These are phyloP conservation scores for Benincasa hispida DNA, from an alignment of 306 rosid genomes.

Conservation along the genomic window DNA sequence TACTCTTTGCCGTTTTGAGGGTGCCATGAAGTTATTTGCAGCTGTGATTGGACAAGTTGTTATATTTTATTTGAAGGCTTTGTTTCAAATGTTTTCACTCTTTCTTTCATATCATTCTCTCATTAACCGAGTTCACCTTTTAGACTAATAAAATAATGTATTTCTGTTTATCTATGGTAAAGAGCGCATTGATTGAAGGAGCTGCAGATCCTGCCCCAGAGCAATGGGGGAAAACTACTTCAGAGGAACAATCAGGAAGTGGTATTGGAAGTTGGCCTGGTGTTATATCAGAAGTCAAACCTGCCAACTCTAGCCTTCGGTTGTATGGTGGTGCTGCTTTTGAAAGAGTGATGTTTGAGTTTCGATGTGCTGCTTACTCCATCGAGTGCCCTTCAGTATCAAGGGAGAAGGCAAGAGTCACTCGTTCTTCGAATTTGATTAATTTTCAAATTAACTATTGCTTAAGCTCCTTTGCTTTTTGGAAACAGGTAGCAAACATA, in stretches of 20 bases:
- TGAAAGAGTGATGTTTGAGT: conserved; percentile 94
- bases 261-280: conserved; percentile 93
- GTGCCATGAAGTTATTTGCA: neutral
- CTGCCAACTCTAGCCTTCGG: conserved; percentile 84
- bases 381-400: conserved; percentile 88
- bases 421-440: neutral
- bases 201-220: conserved; percentile 98
- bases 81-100: neutral
- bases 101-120: neutral
- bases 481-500: conserved; percentile 83
- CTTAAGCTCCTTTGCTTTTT: neutral
- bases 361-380: conserved; percentile 90
- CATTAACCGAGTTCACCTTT: neutral
- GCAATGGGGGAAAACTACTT: conserved; percentile 90
- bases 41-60: neutral
- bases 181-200: conserved; percentile 90
- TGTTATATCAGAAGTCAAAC: conserved; percentile 44
- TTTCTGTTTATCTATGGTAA: conserved; percentile 13
- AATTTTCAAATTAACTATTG: neutral
- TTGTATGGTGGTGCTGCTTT: conserved; percentile 98
- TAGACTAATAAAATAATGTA: neutral
- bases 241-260: conserved; percentile 73
- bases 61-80: neutral
- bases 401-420: conserved; percentile 65
- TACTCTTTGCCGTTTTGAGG: too few species aligned